Conservation (phyloP, 805 yeast genomes). For the Candida loeiensis region DNA sequence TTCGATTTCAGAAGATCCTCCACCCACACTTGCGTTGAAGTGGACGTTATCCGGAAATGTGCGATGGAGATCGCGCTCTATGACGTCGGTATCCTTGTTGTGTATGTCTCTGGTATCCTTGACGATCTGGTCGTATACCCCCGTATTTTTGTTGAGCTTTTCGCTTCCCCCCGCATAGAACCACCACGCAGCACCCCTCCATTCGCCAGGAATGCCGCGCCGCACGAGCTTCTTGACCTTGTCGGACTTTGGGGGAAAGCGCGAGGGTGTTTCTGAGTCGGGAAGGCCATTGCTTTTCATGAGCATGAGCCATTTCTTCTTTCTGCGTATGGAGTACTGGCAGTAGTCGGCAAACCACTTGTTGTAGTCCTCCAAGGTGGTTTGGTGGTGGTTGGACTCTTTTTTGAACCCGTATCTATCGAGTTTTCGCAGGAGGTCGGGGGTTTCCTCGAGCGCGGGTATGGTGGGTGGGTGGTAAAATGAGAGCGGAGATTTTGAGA, state of each 20-base stretch:
- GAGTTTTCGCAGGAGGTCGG: constrained; percentile 4
- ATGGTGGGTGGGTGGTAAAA: neutral
- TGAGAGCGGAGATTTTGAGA: too few species aligned
- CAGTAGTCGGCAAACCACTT: constrained; percentile 73
- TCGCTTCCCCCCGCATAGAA: constrained; percentile 86
- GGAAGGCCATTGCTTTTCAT: constrained; percentile 67
- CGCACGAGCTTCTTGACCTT: constrained; percentile 78
- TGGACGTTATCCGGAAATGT: constrained; percentile 92
- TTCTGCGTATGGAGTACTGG: constrained; percentile 58
- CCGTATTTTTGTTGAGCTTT: constrained; percentile 60
- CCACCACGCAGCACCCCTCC: constrained; percentile 98
- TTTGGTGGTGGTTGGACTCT: constrained; percentile 42
- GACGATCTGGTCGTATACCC: constrained; percentile 70
- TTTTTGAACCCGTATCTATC: constrained; percentile 91
- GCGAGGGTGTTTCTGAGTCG: constrained; percentile 42
- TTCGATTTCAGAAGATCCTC: constrained; percentile 33
- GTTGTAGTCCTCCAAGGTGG: constrained; percentile 58
- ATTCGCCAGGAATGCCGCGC: constrained; percentile 93
- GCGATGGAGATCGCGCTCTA: constrained; percentile 88
- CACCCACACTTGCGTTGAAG: constrained; percentile 48
- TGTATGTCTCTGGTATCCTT: constrained; percentile 49
- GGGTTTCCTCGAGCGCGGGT: neutral
- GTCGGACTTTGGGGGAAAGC: constrained; percentile 77
- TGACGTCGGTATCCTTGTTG: constrained; percentile 84
- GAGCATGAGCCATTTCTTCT: constrained; percentile 70